Evolutionary conservation across 371 early-diverging fungal genomes (phyloP), one percentile per base, ranked within the genome.

Genomic region (Chytridium lagenaria): DNA sequence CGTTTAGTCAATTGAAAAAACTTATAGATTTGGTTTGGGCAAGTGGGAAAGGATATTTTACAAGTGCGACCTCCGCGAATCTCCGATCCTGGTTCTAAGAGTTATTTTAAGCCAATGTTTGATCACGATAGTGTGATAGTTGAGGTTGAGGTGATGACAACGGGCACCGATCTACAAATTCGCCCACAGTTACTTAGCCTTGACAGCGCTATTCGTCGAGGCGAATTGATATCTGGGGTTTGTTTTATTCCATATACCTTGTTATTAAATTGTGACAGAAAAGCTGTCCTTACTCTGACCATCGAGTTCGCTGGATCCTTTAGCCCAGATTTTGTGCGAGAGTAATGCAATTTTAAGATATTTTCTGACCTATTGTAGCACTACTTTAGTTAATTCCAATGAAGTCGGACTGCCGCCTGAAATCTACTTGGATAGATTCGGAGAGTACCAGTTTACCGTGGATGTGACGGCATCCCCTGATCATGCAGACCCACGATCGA

Each of bases 21-120:
- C 34, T 34, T 37, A 10, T 12, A 66, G 66, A 66, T 66, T 2
- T 66, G 44, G 37, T 38, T 19, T 66, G 66, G 66, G 7, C 66
- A 66, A 40, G 28, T n/a, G 12, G 66, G 44, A 40, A 39, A 15
- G 10, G 44, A 66, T 19, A n/a, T 66, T 36, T 16, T 66, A 2
- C 66, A 38, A 16, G 28, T 66, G 22, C 3, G 37, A 28, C 15
- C 44, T 36, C n/a, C 44, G 5, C 66, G 44, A 36, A n/a, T 15
- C 22, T 37, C 10, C 2, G 44, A 15, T 5, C 10, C 1, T 28
- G 44, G 44, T 44, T 15, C 23, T 7, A 15, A 38, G 30, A 2
- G 3, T 3, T 15, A 37, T 3, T 66, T 23, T 66, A 30, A 19
- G 5, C 66, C 66, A 7, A 19, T n/a, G 16, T 66, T 40, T 28